A percentile compares a stretch with the other conserved stretches of the same genome.
Conservation (phyloP, 768 basidiomycete genomes). For the Cystobasidium ongulense region DNA sequence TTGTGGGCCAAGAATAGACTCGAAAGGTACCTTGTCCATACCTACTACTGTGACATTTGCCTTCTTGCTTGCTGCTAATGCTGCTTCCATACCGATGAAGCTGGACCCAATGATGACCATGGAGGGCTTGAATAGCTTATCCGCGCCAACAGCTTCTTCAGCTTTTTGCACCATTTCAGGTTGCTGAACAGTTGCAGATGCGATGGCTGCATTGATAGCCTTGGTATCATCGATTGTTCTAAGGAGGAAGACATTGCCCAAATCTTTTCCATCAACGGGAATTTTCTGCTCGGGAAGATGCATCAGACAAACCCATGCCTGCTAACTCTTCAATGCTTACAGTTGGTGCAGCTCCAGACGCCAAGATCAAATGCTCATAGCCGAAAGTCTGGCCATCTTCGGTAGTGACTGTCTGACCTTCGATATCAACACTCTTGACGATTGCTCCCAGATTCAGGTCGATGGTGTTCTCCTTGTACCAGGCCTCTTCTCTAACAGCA, state of each 20-base stretch:
- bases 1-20: slow-evolving; percentile 68
- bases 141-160: slow-evolving; percentile 48
- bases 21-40: slow-evolving; percentile 71
- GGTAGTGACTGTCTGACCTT: slow-evolving; percentile 57
- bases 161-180: slow-evolving; percentile 35
- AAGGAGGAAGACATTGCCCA: slow-evolving; percentile 69
- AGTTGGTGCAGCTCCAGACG: slow-evolving; percentile 65
- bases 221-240: slow-evolving; percentile 63
- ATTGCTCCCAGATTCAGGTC: slow-evolving; percentile 58
- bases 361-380: slow-evolving; percentile 73
- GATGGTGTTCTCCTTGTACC: slow-evolving; percentile 58
- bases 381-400: slow-evolving; percentile 56
- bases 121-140: slow-evolving; percentile 52
- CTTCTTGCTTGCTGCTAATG: slow-evolving; percentile 57
- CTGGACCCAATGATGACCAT: slow-evolving; percentile 77
- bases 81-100: slow-evolving; percentile 90
- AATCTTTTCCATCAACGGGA: slow-evolving; percentile 64
- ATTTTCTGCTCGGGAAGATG: slow-evolving; percentile 52
- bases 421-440: slow-evolving; percentile 62
- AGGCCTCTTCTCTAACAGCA: slow-evolving; percentile 62
- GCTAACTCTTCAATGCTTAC: slow-evolving; percentile 20
- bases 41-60: slow-evolving; percentile 77
- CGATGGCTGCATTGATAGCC: slow-evolving; percentile 42
- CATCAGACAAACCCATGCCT: not conserved
- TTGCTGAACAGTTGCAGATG: slow-evolving; percentile 24